phyloP scores from a whole-genome alignment of 2,329 filamentous ascomycete species.

The Fusarium dimerum region DNA sequence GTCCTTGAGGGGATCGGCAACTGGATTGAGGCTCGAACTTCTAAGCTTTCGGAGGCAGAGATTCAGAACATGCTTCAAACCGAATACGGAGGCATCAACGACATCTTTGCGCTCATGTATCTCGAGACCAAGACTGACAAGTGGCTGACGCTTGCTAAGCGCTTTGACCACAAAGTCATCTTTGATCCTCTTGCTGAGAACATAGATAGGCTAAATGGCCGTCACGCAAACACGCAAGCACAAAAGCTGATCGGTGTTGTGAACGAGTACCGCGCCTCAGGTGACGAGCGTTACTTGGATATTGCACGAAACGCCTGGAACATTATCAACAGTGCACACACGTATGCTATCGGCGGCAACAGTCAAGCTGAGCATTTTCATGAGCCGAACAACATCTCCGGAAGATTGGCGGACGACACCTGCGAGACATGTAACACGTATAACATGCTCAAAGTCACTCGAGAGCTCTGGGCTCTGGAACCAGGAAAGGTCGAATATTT shows the following conservation, averaged over 20 bases:
- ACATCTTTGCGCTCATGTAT: slow-evolving; percentile 50
- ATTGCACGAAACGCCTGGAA: slow-evolving; percentile 53
- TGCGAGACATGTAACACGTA: slow-evolving; percentile 56
- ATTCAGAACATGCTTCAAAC: slow-evolving; percentile 51
- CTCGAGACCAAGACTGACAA: slow-evolving; percentile 45
- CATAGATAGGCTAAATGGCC: slow-evolving; percentile 46
- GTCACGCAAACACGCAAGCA: slow-evolving; percentile 55
- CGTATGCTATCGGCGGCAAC: slow-evolving; percentile 56
- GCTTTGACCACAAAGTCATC: slow-evolving; percentile 51
- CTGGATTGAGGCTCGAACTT: slow-evolving; percentile 52
- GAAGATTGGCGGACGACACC: slow-evolving; percentile 46
- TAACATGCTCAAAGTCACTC: slow-evolving; percentile 58
- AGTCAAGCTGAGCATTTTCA: slow-evolving; percentile 55
- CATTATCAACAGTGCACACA: slow-evolving; percentile 46
- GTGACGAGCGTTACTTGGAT: slow-evolving; percentile 44
- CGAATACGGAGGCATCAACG: slow-evolving; percentile 57
- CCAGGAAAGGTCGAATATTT: slow-evolving; percentile 45
- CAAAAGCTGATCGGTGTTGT: slow-evolving; percentile 56
- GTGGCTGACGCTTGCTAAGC: slow-evolving; percentile 48
- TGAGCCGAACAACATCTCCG: slow-evolving; percentile 46
- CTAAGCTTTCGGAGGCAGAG: slow-evolving; percentile 40
- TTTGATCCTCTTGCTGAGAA: slow-evolving; percentile 48
- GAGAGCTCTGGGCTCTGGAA: slow-evolving; percentile 49
- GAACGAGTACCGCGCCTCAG: slow-evolving; percentile 50
- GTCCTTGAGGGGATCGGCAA: slow-evolving; percentile 46